Percentiles rank a stretch among this genome's conserved stretches.
phyloP scores from a whole-genome alignment of 2,329 filamentous ascomycete genomes.

The Scedosporium boydii region DNA sequence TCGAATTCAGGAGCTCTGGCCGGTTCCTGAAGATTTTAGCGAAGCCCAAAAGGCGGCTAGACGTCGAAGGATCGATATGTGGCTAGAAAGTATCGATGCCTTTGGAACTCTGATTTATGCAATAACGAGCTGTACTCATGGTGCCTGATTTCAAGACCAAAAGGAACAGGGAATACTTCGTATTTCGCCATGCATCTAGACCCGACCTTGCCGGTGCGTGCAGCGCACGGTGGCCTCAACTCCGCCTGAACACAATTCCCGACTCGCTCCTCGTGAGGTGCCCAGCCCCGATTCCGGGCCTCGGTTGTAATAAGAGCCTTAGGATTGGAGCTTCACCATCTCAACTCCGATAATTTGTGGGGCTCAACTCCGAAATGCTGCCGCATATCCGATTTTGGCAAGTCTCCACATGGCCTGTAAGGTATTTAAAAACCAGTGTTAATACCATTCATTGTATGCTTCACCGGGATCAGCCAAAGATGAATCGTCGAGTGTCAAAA shows the following conservation, averaged over 20 bases:
- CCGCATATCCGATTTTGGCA: neutral
- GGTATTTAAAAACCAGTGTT: neutral
- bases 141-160: slow-evolving; percentile 13
- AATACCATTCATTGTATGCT: neutral
- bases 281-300: neutral
- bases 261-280: no score
- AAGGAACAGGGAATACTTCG: neutral
- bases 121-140: slow-evolving; percentile 35
- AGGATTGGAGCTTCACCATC: slow-evolving; percentile 1
- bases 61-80: slow-evolving; percentile 31
- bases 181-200: no score
- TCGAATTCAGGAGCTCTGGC: slow-evolving; percentile 42
- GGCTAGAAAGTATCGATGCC: slow-evolving; percentile 41
- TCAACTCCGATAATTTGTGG: slow-evolving; percentile 9
- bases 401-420: neutral
- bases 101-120: slow-evolving; percentile 45
- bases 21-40: slow-evolving; percentile 20
- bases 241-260: no score
- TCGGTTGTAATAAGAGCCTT: neutral
- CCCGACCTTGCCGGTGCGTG: no score
- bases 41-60: slow-evolving; percentile 20
- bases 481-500: neutral
- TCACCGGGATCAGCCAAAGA: neutral
- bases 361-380: neutral
- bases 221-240: no score